Evolutionary conservation across 305 asterid species (phyloP).

Genomic region (Fraxinus albicans): DNA sequence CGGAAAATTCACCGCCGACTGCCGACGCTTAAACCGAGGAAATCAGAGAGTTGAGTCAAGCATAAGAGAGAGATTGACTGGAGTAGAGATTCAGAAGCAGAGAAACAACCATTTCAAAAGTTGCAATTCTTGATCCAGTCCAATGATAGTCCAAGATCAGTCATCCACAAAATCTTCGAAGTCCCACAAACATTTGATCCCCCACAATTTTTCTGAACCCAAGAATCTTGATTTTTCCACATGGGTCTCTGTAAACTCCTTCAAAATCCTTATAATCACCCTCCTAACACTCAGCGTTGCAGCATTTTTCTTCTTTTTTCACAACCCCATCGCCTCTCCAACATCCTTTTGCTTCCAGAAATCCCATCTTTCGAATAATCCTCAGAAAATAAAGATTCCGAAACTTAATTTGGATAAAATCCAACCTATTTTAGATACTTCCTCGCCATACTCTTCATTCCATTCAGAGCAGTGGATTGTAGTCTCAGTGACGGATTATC

Average conservation of each 20-base stretch:
- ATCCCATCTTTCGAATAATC: slow-evolving; percentile 34
- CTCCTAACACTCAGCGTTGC: slow-evolving; percentile 47
- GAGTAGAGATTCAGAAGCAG: not conserved
- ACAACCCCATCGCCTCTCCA: slow-evolving; percentile 26
- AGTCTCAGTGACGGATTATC: slow-evolving; percentile 63
- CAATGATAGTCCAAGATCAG: slow-evolving; percentile 34
- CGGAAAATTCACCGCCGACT: not conserved
- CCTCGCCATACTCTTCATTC: slow-evolving; percentile 54
- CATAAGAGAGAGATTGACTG: not conserved
- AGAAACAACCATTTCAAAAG: not conserved
- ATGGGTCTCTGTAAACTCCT: slow-evolving; percentile 49
- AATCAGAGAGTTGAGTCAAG: not conserved
- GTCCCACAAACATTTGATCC: slow-evolving; percentile 5
- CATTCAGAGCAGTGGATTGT: slow-evolving; percentile 67
- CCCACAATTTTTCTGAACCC: slow-evolving; percentile 16
- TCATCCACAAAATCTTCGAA: slow-evolving; percentile 28
- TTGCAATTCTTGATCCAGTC: not conserved
- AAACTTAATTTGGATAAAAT: slow-evolving; percentile 45
- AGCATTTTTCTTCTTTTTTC: slow-evolving; percentile 50
- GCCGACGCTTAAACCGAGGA: not conserved
- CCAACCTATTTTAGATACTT: slow-evolving; percentile 40
- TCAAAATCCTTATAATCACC: slow-evolving; percentile 40
- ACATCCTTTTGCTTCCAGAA: slow-evolving; percentile 39
- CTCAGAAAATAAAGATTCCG: slow-evolving; percentile 41
- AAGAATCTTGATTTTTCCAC: slow-evolving; percentile 45